Conservation (phyloP, 805 yeast genomes). For the Wickerhamomyces ciferrii region DNA sequence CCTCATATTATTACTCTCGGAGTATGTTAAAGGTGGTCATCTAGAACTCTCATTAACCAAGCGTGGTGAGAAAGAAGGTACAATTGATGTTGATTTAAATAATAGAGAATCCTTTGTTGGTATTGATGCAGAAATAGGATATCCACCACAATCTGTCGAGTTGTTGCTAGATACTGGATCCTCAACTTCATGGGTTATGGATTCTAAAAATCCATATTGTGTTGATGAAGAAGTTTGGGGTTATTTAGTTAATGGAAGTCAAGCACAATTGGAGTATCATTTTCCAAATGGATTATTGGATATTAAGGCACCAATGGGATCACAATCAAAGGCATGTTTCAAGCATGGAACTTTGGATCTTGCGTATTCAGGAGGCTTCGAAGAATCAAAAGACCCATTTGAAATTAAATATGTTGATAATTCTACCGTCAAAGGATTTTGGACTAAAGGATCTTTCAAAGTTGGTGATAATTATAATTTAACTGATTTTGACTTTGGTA, state of each 20-base stretch:
- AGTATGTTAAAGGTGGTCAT: background rate
- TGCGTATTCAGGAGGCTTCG: conserved; percentile 22
- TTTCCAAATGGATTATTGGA: too few relatives aligned
- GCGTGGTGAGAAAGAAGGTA: background rate
- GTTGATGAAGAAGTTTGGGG: background rate
- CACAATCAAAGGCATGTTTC: conserved; percentile 16
- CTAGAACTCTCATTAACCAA: background rate
- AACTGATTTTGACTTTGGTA: conserved; percentile 26
- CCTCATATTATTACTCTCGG: background rate
- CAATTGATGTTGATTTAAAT: background rate
- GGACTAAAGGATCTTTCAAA: conserved; percentile 37
- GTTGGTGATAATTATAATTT: conserved; percentile 23
- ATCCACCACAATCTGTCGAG: conserved; percentile 20
- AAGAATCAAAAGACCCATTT: conserved; percentile 23
- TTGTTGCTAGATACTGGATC: conserved; percentile 31
- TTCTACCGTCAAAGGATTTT: conserved; percentile 41
- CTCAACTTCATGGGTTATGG: conserved; percentile 26
- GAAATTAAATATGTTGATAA: conserved; percentile 42
- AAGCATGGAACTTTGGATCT: conserved; percentile 27
- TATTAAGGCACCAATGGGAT: background rate
- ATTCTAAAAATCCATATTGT: conserved; percentile 14
- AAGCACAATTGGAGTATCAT: background rate
- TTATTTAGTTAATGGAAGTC: background rate
- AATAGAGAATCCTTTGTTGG: conserved; percentile 7
- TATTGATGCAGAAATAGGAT: conserved; percentile 8